Percentiles rank a stretch among this genome's conserved stretches.
Evolutionary conservation across 2,329 filamentous ascomycete genomes (phyloP).

Genomic region (Orbilia quercus): DNA sequence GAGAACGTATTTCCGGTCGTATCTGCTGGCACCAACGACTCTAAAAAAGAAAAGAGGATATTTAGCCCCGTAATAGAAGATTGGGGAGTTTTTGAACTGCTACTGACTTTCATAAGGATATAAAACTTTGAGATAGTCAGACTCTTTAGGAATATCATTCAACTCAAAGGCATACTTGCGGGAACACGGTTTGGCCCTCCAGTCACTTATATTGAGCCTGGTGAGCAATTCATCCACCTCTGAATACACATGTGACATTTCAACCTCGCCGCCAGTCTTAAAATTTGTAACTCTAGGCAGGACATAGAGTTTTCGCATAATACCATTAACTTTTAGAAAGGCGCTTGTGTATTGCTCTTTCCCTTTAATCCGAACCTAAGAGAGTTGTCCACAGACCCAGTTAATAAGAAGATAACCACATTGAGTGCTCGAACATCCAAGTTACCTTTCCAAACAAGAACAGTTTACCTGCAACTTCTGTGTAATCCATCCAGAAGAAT

Average conservation of each 20-base stretch:
- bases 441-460: constrained; percentile 89
- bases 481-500: constrained; percentile 98
- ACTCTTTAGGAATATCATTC: constrained; percentile 84
- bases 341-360: constrained; percentile 84
- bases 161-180: constrained; percentile 97
- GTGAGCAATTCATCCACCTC: constrained; percentile 92
- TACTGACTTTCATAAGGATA: constrained; percentile 85
- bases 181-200: constrained; percentile 90
- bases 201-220: constrained; percentile 80
- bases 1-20: constrained; percentile 88
- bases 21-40: constrained; percentile 77
- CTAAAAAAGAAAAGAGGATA: no score
- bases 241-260: constrained; percentile 87
- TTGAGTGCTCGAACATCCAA: neutral
- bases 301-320: constrained; percentile 91
- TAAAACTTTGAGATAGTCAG: constrained; percentile 91
- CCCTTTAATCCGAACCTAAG: constrained; percentile 68
- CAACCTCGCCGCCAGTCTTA: constrained; percentile 76
- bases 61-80: neutral
- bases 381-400: neutral
- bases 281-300: constrained; percentile 77
- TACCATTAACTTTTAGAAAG: constrained; percentile 95
- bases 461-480: constrained; percentile 87
- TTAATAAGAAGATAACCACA: neutral
- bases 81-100: neutral